Base-by-base conservation (phyloP, 192 early-diverging fungal species). In the Coemansia sp. region DNA sequence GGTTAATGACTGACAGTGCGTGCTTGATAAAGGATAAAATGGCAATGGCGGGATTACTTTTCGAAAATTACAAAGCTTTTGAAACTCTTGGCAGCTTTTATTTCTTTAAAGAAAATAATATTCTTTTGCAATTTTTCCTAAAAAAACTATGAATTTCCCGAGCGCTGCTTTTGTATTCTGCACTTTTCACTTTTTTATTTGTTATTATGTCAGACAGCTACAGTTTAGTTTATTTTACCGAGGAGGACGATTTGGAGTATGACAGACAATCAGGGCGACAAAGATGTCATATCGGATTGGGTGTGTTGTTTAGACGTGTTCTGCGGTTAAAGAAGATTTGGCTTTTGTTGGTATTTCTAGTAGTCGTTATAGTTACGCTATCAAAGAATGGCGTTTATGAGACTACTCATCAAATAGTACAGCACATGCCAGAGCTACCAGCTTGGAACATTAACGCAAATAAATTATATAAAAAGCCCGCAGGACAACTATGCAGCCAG, bases 401-500 rank as follows among this genome's bases (percentile, higher is more conserved):
- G 14, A 41, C 39, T 22, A 26, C 26, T 22, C 26, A 22, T 1
- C n/a, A 54, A 24, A 26, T 54, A 24, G 52, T 24, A 9, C 52
- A 54, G 52, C 52, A 54, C 26, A 54, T 54, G 14, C 52, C 26
- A 26, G 26, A 54, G 6, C 13, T 54, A 23, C 52, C 52, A 26
- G 12, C 10, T 7, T 54, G 52, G 52, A 26, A 54, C 8, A 26
- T 45, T 49, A 41, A 11, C 39, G 12, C 39, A 14, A 41, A 11
- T 14, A 11, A 11, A 41, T 16, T 41, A 41, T 41, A 41, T 16
- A 11, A 41, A 11, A 41, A 41, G 14, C 22, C 18, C 12, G 18
- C 57, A 14, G 23, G 22, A 18, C 26, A 23, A 0, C 18, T 26
- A 20, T 69, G 66, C 51, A 53, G 52, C 20, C n/a, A 69, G 14